phyloP scores from a whole-genome alignment of 345 rosid genomes.

The Jatropha curcas region DNA sequence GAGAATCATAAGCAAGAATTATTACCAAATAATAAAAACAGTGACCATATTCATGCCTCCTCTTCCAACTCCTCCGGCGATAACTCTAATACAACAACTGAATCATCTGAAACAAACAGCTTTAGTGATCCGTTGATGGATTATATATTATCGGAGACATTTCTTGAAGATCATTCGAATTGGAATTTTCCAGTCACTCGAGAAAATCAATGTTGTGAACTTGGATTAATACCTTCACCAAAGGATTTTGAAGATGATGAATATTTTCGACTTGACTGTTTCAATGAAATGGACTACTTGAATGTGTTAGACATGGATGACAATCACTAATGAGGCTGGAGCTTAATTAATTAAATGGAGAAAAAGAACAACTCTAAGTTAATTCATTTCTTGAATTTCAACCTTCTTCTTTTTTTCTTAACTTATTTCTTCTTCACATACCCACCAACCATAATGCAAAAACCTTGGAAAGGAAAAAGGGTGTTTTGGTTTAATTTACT shows the following conservation, averaged over 20 bases:
- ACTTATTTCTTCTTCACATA: not conserved
- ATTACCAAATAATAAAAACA: not conserved
- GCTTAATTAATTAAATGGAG: too few relatives aligned
- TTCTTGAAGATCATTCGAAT: slow-evolving; percentile 40
- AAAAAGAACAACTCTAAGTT: too few relatives aligned
- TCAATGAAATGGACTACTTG: slow-evolving; percentile 40
- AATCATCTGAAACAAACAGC: slow-evolving; percentile 10
- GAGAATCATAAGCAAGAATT: slow-evolving; percentile 8
- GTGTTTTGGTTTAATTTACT: too few relatives aligned
- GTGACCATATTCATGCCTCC: not conserved
- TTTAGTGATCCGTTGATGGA: slow-evolving; percentile 26
- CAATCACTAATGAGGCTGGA: slow-evolving; percentile 24
- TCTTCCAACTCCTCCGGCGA: slow-evolving; percentile 14
- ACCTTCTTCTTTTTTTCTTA: not conserved
- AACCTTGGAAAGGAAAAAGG: not conserved
- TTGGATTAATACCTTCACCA: slow-evolving; percentile 47
- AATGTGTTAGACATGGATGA: slow-evolving; percentile 25
- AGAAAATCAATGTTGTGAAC: slow-evolving; percentile 31
- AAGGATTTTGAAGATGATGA: slow-evolving; percentile 43
- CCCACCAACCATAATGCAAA: not conserved
- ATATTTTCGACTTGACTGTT: slow-evolving; percentile 42
- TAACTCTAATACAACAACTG: slow-evolving; percentile 18
- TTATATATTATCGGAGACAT: slow-evolving; percentile 35
- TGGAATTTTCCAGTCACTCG: slow-evolving; percentile 42
- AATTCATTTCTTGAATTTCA: not conserved